Evolutionary conservation across 2,329 filamentous ascomycete species (phyloP).

Genomic region (Exophiala phaeomuriformis): DNA sequence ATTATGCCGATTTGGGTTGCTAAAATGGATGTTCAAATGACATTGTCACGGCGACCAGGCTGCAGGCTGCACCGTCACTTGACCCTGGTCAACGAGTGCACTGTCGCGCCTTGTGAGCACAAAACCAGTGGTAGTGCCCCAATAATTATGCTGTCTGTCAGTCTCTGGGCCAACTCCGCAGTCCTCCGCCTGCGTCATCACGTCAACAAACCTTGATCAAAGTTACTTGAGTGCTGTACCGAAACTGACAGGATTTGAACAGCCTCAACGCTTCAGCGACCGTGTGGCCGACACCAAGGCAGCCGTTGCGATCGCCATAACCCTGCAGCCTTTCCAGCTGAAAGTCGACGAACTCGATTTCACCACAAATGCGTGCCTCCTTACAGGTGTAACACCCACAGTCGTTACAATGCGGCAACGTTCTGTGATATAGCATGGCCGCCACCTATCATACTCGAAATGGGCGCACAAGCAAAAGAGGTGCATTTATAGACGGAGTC

Average conservation of each 20-base stretch:
- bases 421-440: conserved; percentile 11
- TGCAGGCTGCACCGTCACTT: neutral
- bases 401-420: neutral
- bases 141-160: neutral
- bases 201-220: conserved; percentile 8
- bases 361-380: no score
- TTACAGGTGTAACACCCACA: neutral
- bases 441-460: conserved; percentile 19
- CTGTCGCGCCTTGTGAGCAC: no score
- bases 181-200: conserved; percentile 15
- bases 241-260: no score
- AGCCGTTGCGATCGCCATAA: no score
- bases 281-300: no score
- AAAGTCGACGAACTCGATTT: no score
- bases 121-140: neutral
- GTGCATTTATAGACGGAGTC: conserved; percentile 38
- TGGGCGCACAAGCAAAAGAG: conserved; percentile 28
- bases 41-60: neutral
- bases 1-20: neutral
- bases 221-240: no score
- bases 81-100: neutral
- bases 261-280: no score
- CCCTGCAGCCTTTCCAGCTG: no score
- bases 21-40: neutral
- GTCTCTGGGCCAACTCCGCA: conserved; percentile 1